These are phyloP conservation scores for Candida nemodendra DNA, from an alignment of 805 yeast species.

Conservation along the genomic window DNA sequence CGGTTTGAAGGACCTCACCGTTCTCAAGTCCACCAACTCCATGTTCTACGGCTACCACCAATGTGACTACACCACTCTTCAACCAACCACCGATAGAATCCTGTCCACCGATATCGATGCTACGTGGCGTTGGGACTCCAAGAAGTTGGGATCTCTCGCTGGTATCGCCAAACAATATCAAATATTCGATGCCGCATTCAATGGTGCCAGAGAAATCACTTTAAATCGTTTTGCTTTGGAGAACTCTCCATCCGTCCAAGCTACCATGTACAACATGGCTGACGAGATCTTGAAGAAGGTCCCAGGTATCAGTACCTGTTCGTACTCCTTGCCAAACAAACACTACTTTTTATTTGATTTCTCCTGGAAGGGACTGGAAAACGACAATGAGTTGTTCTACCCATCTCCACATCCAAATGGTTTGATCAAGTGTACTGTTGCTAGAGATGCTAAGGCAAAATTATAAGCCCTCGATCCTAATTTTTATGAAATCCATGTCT, in stretches of 20 bases:
- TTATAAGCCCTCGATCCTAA: too few relatives aligned
- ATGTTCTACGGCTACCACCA: slow-evolving; percentile 85
- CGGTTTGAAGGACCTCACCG: slow-evolving; percentile 74
- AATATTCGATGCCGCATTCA: slow-evolving; percentile 62
- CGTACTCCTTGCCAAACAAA: slow-evolving; percentile 84
- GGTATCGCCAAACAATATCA: slow-evolving; percentile 52
- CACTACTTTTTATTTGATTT: slow-evolving; percentile 83
- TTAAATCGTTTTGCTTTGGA: slow-evolving; percentile 78
- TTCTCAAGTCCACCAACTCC: slow-evolving; percentile 87
- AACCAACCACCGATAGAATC: slow-evolving; percentile 81
- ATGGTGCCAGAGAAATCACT: slow-evolving; percentile 64
- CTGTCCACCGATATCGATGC: slow-evolving; percentile 84
- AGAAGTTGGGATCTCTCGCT: slow-evolving; percentile 48
- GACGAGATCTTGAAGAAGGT: slow-evolving; percentile 62
- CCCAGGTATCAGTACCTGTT: slow-evolving; percentile 58
- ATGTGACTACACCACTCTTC: slow-evolving; percentile 86
- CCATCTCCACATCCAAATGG: slow-evolving; percentile 95
- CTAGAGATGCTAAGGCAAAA: slow-evolving; percentile 61
- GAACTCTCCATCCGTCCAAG: slow-evolving; percentile 92
- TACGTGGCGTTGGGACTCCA: slow-evolving; percentile 61
- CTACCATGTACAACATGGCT: slow-evolving; percentile 94
- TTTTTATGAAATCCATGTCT: too few relatives aligned
- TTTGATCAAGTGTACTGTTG: slow-evolving; percentile 82
- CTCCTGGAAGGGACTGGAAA: slow-evolving; percentile 78
- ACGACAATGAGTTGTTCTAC: slow-evolving; percentile 81